Percentiles rank a stretch among this genome's conserved stretches.
Evolutionary conservation across 345 rosid species (phyloP).

Genomic region (Mercurialis annua): DNA sequence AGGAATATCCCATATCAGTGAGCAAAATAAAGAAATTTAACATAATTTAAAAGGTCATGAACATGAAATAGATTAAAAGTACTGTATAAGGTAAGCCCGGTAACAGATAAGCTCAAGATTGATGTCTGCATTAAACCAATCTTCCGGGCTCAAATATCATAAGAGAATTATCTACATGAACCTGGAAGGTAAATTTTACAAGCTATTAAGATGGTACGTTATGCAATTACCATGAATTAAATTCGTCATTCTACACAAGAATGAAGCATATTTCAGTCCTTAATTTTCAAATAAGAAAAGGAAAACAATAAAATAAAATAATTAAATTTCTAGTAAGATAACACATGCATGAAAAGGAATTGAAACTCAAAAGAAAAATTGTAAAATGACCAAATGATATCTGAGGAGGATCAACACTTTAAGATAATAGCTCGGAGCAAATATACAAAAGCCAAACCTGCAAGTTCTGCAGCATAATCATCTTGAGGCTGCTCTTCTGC

Average conservation of each 20-base stretch:
- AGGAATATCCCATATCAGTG: too few species aligned
- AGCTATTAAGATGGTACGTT: neutral
- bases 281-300: neutral
- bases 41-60: too few species aligned
- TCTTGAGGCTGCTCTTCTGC: constrained; percentile 96
- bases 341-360: neutral
- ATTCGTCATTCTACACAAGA: neutral
- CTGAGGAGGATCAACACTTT: neutral
- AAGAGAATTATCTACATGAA: too few species aligned
- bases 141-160: too few species aligned
- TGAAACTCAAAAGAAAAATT: neutral
- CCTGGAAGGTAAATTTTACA: neutral
- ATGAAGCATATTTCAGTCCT: neutral
- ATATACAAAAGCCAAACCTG: constrained; percentile 49
- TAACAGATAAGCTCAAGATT: too few species aligned
- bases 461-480: constrained; percentile 94
- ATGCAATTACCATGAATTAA: neutral
- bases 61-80: too few species aligned
- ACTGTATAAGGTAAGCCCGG: too few species aligned
- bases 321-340: neutral
- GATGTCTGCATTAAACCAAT: too few species aligned
- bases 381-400: neutral
- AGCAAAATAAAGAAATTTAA: too few species aligned
- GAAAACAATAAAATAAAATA: neutral
- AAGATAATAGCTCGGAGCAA: constrained; percentile 8